Conservation (phyloP, 192 early-diverging fungal genomes). For the Podila horticola region DNA sequence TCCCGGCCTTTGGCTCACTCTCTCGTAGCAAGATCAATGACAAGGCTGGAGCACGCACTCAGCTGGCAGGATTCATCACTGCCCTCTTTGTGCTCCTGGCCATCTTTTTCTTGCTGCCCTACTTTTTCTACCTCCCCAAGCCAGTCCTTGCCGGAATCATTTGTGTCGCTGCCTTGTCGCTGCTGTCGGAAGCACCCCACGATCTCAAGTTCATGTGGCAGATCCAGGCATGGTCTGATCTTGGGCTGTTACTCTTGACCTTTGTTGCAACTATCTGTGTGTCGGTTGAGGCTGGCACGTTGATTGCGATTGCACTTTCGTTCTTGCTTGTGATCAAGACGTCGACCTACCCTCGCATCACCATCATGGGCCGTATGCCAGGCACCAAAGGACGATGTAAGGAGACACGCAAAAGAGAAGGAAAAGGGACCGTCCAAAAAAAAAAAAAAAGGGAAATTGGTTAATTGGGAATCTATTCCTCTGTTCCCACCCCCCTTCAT, state of each 20-base stretch:
- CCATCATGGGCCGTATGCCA: constrained; percentile 69
- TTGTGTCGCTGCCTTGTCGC: constrained; percentile 79
- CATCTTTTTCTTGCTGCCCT: constrained; percentile 84
- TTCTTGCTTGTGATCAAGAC: constrained; percentile 93
- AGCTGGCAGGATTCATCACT: constrained; percentile 88
- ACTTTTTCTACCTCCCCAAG: constrained; percentile 86
- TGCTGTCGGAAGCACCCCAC: constrained; percentile 79
- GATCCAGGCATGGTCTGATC: constrained; percentile 85
- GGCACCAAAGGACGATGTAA: constrained; percentile 44
- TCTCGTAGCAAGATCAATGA: constrained; percentile 95
- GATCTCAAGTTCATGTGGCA: constrained; percentile 84
- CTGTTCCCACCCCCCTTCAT: too few species aligned
- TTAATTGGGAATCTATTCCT: background rate
- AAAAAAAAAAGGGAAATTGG: background rate
- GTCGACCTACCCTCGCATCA: constrained; percentile 86
- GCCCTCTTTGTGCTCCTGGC: constrained; percentile 80
- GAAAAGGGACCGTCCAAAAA: too few species aligned
- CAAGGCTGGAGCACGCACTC: constrained; percentile 89
- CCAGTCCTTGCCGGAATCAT: constrained; percentile 87
- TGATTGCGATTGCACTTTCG: constrained; percentile 89
- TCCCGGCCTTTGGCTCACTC: constrained; percentile 91
- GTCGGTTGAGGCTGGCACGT: constrained; percentile 92
- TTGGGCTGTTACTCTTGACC: constrained; percentile 85
- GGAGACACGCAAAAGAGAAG: background rate
- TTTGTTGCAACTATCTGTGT: constrained; percentile 91